phyloP scores from a whole-genome alignment of 345 rosid genomes.

The Populus alba region DNA sequence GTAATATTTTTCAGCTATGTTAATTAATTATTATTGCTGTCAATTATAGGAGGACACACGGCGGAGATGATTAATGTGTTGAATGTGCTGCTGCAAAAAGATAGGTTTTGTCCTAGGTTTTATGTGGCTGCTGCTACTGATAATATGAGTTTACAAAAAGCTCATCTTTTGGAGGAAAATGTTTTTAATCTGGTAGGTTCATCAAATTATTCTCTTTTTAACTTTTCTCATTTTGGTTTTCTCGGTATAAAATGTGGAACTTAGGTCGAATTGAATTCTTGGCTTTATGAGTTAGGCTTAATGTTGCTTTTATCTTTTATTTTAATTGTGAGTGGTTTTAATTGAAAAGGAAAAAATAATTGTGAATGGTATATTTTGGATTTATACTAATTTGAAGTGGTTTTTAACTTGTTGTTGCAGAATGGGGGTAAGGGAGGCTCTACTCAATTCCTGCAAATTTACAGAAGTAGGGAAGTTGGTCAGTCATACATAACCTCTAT shows the following conservation, averaged over 20 bases:
- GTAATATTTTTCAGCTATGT: background rate
- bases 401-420: constrained; percentile 25
- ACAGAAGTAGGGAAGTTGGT: constrained; percentile 95
- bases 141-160: constrained; percentile 90
- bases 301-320: background rate
- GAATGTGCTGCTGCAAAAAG: constrained; percentile 50
- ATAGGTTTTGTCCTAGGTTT: constrained; percentile 63
- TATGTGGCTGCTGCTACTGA: constrained; percentile 92
- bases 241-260: too few relatives aligned
- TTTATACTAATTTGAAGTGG: background rate
- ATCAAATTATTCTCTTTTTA: background rate
- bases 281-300: background rate
- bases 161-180: constrained; percentile 64
- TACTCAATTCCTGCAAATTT: constrained; percentile 64
- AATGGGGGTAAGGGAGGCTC: constrained; percentile 29
- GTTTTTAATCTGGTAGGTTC: constrained; percentile 39
- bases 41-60: constrained; percentile 73
- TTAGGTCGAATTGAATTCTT: too few relatives aligned
- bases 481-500: constrained; percentile 85
- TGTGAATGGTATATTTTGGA: background rate
- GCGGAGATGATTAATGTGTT: constrained; percentile 91
- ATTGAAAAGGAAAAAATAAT: too few relatives aligned
- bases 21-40: background rate
- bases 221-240: background rate
- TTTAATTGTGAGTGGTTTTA: background rate